Base-by-base conservation (phyloP, 768 basidiomycete genomes). In the Xanthoconium stramineum region DNA sequence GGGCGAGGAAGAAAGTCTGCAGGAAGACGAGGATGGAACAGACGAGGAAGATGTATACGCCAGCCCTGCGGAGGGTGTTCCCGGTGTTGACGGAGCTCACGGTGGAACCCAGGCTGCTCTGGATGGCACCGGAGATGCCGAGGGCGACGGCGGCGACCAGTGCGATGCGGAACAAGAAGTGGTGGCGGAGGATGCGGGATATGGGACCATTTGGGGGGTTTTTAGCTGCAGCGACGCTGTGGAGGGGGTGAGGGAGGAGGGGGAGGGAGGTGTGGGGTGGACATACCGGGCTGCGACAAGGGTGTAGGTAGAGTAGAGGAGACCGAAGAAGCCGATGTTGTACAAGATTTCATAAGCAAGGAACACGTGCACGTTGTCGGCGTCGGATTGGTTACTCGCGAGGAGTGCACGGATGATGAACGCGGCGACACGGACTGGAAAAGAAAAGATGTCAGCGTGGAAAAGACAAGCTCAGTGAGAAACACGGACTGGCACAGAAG, bases 271-370 rank as follows among this genome's bases (percentile, higher is more conserved):
- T 24, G 1, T 0, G 9, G 1, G 3, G 29, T 13, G 32, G 14
- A 59, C 72, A n/a, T 44, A 75, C 72, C 70, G 65, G 19, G 66
- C 65, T 2, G 61, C 48, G 52, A 68, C 61, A 36, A 75, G 68
- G 44, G 57, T 61, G 28, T 70, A 72, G 3, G 66, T 64, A 0
- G 69, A 74, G 59, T 65, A 67, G 44, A 67, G 51, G 1, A 68
- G 12, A 46, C 66, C 60, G 33, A 72, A 75, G 67, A 75, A 73
- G 30, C 72, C 72, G 1, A 61, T 63, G 58, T 68, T 72, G 61
- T 74, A 74, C 17, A 75, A 39, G 53, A 74, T 63, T 52, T 64
- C 54, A 19, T 69, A 67, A 15, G 74, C 66, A 30, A 73, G 50
- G 24, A 71, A 29, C 11, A 69, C 11, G 46, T 64, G 32, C 33